Base-by-base conservation (phyloP, 2,329 filamentous ascomycete genomes). In the Aspergillus costaricaensis region DNA sequence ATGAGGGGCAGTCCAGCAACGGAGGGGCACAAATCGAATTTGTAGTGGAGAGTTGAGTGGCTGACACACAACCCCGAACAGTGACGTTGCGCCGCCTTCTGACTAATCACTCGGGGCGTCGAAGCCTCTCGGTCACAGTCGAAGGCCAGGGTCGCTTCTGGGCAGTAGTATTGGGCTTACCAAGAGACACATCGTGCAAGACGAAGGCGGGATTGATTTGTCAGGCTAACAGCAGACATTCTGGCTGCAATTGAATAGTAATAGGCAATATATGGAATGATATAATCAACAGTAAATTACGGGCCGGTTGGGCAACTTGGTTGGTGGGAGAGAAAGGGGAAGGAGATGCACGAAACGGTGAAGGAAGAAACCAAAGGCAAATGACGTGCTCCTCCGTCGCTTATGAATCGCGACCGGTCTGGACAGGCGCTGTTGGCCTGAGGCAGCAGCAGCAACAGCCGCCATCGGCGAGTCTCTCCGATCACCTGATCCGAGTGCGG, bases 391-490 rank as follows among this genome's bases (percentile, higher is more conserved):
- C 61, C 52, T 39, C 52, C 43, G 25, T 47, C 64, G 72, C 71
- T 74, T 74, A 75, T 66, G 65, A 75, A 75, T 70, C 65, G 56
- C 63, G 61, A 52, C 50, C 53, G 63, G 67, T 69, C 69, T 72
- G 65, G 68, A 70, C 58, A 38, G 17, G 12, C 10, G 38, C 3
- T 50, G 3, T 14, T 5, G 49, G 58, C 61, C 62, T 66, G 19
- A 65, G 65, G 62, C 64, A 62, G 15, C 4, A 32, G 14, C 12
- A 7, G 14, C 32, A 36, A 12, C 27, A 4, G 23, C 25, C 19
- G 6, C 3, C 8, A 7, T 15, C 15, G 19, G 15, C 27, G 41
- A 55, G 43, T 38, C 44, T 55, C 19, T 39, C 7, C 23, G 17
- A n/a, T 38, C 47, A 50, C 14, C 25, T 50, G 44, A 49, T 12